A percentile compares a stretch with the other conserved stretches of the same genome.
Conservation (phyloP, 345 rosid genomes). For the Rhodamnia argentea region DNA sequence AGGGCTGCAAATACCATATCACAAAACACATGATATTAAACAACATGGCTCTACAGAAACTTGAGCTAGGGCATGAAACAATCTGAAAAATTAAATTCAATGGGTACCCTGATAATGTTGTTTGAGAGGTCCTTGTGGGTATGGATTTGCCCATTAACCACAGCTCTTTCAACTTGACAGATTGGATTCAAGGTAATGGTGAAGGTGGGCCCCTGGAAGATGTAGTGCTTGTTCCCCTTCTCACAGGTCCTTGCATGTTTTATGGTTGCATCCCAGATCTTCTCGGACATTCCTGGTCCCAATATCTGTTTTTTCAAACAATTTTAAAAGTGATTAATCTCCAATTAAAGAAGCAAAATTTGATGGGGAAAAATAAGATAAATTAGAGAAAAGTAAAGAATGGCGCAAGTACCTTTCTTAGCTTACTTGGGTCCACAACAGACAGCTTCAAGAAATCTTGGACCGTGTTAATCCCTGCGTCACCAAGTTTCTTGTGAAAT, state of each 20-base stretch:
- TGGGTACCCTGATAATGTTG: conserved; percentile 27
- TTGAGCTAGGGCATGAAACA: not conserved
- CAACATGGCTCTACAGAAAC: not conserved
- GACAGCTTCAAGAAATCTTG: conserved; percentile 74
- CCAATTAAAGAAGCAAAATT: not conserved
- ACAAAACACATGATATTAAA: not conserved
- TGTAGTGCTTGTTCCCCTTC: conserved; percentile 44
- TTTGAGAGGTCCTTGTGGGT: conserved; percentile 14
- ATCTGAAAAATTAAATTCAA: not conserved
- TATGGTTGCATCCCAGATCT: conserved; percentile 59
- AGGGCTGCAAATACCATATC: conserved; percentile 18
- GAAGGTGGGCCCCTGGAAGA: conserved; percentile 21
- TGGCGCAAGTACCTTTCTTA: conserved; percentile 31
- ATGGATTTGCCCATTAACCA: conserved; percentile 32
- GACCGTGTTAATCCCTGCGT: conserved; percentile 31
- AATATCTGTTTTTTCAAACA: conserved; percentile 30
- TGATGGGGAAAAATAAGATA: not conserved
- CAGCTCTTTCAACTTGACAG: conserved; percentile 46
- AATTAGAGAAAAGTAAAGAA: not conserved
- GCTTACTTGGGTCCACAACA: conserved; percentile 33
- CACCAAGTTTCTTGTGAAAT: conserved; percentile 61
- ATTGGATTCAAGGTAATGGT: conserved; percentile 46
- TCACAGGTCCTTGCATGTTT: conserved; percentile 70
- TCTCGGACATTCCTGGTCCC: conserved; percentile 69
- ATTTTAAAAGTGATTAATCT: not conserved